Percentiles rank a stretch among this genome's conserved stretches.
Conservation (phyloP, 306 rosid species). For the Lathyrus aphaca region DNA sequence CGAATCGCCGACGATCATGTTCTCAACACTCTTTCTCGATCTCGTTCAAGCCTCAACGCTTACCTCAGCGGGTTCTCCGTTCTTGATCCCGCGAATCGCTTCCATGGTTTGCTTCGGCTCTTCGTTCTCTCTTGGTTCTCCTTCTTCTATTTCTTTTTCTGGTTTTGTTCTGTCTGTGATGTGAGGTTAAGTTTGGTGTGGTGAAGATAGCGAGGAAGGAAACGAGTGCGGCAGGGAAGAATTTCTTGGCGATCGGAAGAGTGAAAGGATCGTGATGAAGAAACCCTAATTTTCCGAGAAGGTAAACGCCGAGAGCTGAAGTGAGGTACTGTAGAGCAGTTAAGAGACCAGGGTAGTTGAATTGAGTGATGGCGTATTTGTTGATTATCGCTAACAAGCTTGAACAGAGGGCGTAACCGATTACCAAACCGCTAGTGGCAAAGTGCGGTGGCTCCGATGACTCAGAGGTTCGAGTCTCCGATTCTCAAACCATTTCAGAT, state of each 20-base stretch:
- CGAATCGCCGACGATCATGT: too few relatives aligned
- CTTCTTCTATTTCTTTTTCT: too few relatives aligned
- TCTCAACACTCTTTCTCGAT: too few relatives aligned
- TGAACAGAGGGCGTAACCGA: constrained; percentile 89
- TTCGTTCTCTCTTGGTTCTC: too few relatives aligned
- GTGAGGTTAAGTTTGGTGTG: too few relatives aligned
- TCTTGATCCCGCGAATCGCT: too few relatives aligned
- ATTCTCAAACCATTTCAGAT: too few relatives aligned
- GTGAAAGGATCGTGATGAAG: constrained; percentile 82
- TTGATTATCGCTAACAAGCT: constrained; percentile 92
- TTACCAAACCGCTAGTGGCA: constrained; percentile 71
- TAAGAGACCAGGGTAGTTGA: constrained; percentile 90
- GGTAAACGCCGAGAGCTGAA: constrained; percentile 81
- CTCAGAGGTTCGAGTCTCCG: too few relatives aligned
- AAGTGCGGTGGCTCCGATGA: constrained; percentile 60
- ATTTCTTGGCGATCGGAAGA: constrained; percentile 72
- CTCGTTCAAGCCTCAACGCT: too few relatives aligned
- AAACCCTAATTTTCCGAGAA: constrained; percentile 73
- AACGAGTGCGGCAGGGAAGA: constrained; percentile 89
- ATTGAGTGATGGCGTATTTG: constrained; percentile 88
- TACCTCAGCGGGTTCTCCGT: too few relatives aligned
- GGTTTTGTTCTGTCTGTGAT: too few relatives aligned
- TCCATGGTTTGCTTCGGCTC: too few relatives aligned
- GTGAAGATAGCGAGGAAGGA: constrained; percentile 94
- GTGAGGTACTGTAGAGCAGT: constrained; percentile 89